Evolutionary conservation across 108 stramenopile species (phyloP), one percentile per base, ranked within the genome.

Genomic region (Nitzschia putrida): DNA sequence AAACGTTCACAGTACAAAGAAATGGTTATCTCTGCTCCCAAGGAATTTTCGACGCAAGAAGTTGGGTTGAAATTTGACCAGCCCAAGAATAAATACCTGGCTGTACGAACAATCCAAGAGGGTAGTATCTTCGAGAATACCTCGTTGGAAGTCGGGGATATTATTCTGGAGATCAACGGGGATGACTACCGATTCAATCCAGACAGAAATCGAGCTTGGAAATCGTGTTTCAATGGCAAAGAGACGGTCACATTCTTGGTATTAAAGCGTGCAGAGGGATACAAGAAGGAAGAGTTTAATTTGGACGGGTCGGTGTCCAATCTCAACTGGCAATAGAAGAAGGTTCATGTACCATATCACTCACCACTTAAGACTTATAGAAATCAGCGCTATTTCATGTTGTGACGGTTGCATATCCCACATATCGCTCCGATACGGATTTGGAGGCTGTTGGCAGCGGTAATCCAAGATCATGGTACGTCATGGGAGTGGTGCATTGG

Each of bases 61-160:
- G 64, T 65, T 5, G 72, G 72, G 2, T 42, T 73, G 0, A 5
- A 18, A 14, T 66, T 73, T 41, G 20, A 39, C 7, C 57, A 51
- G n/a, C 13, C 24, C 25, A 59, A 63, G 37, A 66, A 66, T 9
- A 47, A 40, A 2, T 53, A 54, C 5, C 41, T 66, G 20, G 52
- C 53, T 39, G 66, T 66, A 2, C 23, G 53, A 39, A 38, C 37
- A 25, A 74, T 74, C 29, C 20, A 60, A 6, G 18, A 40, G 10
- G 57, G 44, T 42, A 52, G 49, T 14, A 59, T 74, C 34, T 74
- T 74, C 38, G 3, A 23, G 25, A 44, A 44, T 14, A 74, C 74
- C n/a, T 68, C 74, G 22, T 34, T 74, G 49, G 52, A 58, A 21
- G 45, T 45, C 16, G 74, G 74, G 4, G 74, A 74, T 44, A 61